Evolutionary conservation across 768 basidiomycete species (phyloP).

Genomic region (Mycena galopus): DNA sequence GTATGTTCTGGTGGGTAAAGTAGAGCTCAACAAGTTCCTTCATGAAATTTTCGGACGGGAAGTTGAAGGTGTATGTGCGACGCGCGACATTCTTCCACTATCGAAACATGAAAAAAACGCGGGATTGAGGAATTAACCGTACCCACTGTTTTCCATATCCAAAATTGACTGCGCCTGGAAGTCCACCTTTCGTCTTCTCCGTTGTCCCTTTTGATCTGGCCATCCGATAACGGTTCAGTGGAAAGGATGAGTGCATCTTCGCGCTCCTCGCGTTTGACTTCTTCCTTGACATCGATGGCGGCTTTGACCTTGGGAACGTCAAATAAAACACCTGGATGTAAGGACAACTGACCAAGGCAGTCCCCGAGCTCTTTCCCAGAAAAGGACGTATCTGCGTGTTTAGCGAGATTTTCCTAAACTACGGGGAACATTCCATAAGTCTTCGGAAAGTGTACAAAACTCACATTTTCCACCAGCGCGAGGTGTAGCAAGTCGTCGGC

Average conservation of each 20-base stretch:
- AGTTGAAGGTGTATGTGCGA: conserved; percentile 46
- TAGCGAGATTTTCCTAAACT: not conserved
- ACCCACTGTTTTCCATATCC: not conserved
- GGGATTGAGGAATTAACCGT: not conserved
- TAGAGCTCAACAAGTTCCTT: conserved; percentile 69
- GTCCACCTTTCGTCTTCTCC: conserved; percentile 23
- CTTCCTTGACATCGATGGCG: conserved; percentile 9
- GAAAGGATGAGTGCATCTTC: not conserved
- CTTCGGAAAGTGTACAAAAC: not conserved
- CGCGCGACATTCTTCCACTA: conserved; percentile 9
- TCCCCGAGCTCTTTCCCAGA: conserved; percentile 11
- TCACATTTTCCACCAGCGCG: conserved; percentile 4
- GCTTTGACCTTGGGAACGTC: too few relatives aligned
- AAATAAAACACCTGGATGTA: too few relatives aligned
- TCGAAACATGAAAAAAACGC: too few relatives aligned
- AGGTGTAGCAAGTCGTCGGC: conserved; percentile 24
- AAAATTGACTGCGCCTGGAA: conserved; percentile 4
- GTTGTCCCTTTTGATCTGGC: not conserved
- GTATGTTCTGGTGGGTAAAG: conserved; percentile 68
- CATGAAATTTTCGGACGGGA: conserved; percentile 65
- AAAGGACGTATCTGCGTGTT: not conserved
- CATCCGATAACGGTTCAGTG: not conserved
- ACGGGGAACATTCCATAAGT: too few relatives aligned
- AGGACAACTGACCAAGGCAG: not conserved
- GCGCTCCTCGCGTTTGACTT: conserved; percentile 31